Conservation (phyloP, 371 early-diverging fungal species). For the Mortierella sp. region DNA sequence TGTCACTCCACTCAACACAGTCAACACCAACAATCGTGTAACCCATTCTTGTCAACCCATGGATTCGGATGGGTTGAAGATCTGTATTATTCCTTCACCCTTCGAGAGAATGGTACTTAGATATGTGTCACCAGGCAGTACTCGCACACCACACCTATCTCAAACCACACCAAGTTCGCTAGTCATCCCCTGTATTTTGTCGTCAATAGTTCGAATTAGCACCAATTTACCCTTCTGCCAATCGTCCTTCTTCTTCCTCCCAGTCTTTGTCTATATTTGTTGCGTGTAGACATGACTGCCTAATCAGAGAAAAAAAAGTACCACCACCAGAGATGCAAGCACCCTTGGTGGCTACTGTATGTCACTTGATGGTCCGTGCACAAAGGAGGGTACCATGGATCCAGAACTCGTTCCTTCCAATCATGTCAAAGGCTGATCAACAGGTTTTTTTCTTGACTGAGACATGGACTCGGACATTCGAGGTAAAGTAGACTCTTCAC, state of each 20-base stretch:
- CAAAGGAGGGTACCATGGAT: background rate
- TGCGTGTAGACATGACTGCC: too few relatives aligned
- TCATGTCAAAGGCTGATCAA: background rate
- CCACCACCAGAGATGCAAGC: background rate
- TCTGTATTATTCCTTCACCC: background rate
- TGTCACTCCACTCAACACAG: background rate
- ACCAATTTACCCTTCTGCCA: too few relatives aligned
- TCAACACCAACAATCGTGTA: too few relatives aligned
- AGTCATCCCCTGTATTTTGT: too few relatives aligned
- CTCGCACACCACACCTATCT: background rate
- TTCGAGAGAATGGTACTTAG: background rate
- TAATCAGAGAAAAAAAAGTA: background rate
- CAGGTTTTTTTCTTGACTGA: background rate
- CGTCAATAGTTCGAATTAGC: too few relatives aligned
- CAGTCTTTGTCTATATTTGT: too few relatives aligned
- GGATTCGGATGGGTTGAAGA: constrained; percentile 1
- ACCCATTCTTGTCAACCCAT: background rate
- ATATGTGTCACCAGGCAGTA: background rate
- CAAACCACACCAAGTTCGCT: background rate
- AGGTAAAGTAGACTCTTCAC: too few relatives aligned
- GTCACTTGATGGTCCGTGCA: background rate
- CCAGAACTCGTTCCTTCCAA: background rate
- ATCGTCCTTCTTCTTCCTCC: too few relatives aligned
- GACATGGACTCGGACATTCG: background rate
- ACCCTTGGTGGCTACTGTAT: background rate